A percentile compares a stretch with the other conserved stretches of the same genome.
Conservation (phyloP, 2,329 filamentous ascomycete genomes). For the Paramyrothecium roridum region DNA sequence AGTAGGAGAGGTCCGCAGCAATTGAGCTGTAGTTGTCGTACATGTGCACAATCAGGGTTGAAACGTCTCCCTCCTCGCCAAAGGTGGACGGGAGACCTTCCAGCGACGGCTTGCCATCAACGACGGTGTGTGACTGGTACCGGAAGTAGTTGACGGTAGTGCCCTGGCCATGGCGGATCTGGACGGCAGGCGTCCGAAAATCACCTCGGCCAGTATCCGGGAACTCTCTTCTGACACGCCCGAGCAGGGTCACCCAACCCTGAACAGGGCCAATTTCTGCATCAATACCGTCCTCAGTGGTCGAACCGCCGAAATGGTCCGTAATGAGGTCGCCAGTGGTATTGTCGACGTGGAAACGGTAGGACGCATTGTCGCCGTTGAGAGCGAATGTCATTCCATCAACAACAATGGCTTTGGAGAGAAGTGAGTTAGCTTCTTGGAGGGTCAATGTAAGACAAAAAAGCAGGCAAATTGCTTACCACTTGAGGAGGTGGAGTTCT, state of each 20-base stretch:
- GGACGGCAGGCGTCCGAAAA: slow-evolving; percentile 58
- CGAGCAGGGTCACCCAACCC: slow-evolving; percentile 54
- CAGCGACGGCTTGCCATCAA: slow-evolving; percentile 53
- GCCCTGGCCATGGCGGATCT: slow-evolving; percentile 56
- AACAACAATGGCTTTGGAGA: slow-evolving; percentile 43
- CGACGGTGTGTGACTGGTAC: slow-evolving; percentile 55
- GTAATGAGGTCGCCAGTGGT: slow-evolving; percentile 54
- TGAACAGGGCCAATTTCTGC: slow-evolving; percentile 28
- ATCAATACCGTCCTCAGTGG: slow-evolving; percentile 45
- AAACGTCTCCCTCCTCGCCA: slow-evolving; percentile 51
- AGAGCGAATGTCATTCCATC: slow-evolving; percentile 54
- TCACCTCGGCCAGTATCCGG: slow-evolving; percentile 64
- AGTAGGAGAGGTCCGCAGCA: slow-evolving; percentile 58
- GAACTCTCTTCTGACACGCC: slow-evolving; percentile 49
- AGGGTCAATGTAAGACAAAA: background rate
- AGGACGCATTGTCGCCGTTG: slow-evolving; percentile 54
- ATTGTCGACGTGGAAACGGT: slow-evolving; percentile 61
- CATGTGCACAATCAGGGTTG: slow-evolving; percentile 55
- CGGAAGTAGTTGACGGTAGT: slow-evolving; percentile 56
- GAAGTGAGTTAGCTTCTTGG: background rate
- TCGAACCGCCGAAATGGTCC: slow-evolving; percentile 59
- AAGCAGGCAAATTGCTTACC: background rate
- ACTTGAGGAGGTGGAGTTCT: background rate
- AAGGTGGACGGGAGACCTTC: slow-evolving; percentile 58
- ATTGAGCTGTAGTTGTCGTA: slow-evolving; percentile 58